Evolutionary conservation across 164 flowering plant species (phyloP), one percentile per base, ranked within the genome.

Genomic region (Dillenia turbinata): DNA sequence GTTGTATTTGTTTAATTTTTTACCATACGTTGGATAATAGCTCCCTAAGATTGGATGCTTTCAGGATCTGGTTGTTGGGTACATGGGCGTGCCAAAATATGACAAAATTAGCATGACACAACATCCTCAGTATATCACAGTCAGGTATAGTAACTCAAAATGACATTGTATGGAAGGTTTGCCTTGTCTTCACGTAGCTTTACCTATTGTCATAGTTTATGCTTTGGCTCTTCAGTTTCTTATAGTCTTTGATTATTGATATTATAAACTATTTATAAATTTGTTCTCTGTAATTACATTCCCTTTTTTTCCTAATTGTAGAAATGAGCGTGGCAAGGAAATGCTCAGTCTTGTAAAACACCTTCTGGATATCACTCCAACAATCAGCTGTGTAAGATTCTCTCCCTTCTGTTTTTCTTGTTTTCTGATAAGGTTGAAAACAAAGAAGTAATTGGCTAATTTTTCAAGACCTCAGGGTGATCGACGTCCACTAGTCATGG

Each of bases 31-130:
- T 19, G 22, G 22, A 19, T 19, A 19, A 19, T 19, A 19, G 22
- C 22, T 19, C 22, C 22, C 51, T 40, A 13, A 9, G 47, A 44
- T 46, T 61, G 24, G 16, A 33, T 9, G 56, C 56, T 40, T 60
- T n/a, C 78, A 94, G 99, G 99, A 94, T 81, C 73, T 94, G 69
- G 99, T 94, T 64, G 95, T 94, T 57, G 99, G 99, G 50, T 94
- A 94, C 81, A 94, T 94, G 99, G 99, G 99, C 55, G 99, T 94
- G 58, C 99, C 96, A 50, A 94, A 94, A 62, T 91, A 87, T 74
- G 60, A 79, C 62, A 95, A 96, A 70, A 50, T 89, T 66, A 86
- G 87, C 78, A 94, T 94, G 99, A 81, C 92, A 47, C 81, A 86
- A 57, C 99, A 94, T 84, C 99, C 96, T 61, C 99, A 94, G 61